Conservation (phyloP, 352 stramenopile species). For the Globisporangium middletonii region DNA sequence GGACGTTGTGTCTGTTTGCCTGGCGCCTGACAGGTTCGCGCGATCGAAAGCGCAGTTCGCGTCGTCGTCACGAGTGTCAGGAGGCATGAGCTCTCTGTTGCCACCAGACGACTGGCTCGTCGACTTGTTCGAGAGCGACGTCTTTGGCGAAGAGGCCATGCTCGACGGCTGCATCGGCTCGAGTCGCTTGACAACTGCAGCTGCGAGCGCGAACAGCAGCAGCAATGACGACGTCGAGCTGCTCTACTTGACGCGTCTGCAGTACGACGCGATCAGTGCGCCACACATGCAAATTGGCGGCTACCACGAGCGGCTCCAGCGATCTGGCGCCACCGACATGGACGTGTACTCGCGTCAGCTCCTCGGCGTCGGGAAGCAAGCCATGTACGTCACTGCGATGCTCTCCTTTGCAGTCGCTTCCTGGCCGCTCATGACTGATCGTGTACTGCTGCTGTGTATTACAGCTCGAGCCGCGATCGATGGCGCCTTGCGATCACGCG, state of each 20-base stretch:
- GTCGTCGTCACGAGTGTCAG: not conserved
- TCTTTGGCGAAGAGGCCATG: constrained; percentile 40
- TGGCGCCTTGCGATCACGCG: constrained; percentile 31
- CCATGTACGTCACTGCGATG: constrained; percentile 3
- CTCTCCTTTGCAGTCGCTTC: not conserved
- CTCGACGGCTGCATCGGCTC: constrained; percentile 10
- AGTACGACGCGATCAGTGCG: constrained; percentile 5
- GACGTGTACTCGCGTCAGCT: constrained; percentile 4
- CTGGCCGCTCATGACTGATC: not conserved
- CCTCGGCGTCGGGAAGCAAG: constrained; percentile 1
- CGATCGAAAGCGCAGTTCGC: constrained; percentile 3
- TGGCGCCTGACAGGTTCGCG: constrained; percentile 1
- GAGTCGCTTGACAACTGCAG: constrained; percentile 18
- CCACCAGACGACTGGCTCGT: constrained; percentile 13
- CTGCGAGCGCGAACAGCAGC: not conserved
- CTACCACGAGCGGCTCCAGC: not conserved
- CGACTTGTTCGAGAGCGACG: constrained; percentile 27
- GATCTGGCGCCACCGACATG: not conserved
- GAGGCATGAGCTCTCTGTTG: not conserved
- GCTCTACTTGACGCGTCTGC: constrained; percentile 20
- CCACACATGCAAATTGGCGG: constrained; percentile 3
- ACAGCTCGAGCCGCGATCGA: constrained; percentile 17
- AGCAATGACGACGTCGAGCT: constrained; percentile 8
- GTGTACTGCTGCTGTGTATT: not conserved
- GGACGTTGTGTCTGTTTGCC: too few species aligned